Evolutionary conservation across 768 basidiomycete species (phyloP).

Genomic region (Clitopilus hobsonii): DNA sequence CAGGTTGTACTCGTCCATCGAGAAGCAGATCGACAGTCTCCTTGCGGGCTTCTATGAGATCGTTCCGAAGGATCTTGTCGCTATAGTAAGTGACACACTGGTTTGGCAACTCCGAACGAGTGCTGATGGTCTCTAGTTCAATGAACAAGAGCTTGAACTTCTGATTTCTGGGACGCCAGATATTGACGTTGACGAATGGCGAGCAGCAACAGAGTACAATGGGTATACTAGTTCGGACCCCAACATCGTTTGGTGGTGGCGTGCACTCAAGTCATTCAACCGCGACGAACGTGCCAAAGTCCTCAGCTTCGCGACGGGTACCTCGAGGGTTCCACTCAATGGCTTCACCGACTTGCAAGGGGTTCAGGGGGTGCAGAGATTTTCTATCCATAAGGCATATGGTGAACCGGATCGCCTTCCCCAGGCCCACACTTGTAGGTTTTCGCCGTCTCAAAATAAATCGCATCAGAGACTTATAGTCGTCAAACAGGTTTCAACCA

Average conservation of each 20-base stretch:
- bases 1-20: constrained; percentile 88
- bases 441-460: neutral
- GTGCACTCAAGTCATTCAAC: constrained; percentile 94
- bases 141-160: constrained; percentile 90
- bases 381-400: constrained; percentile 94
- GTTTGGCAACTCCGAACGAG: neutral
- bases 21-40: constrained; percentile 90
- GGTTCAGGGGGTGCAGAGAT: constrained; percentile 89
- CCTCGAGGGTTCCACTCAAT: constrained; percentile 88
- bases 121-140: constrained; percentile 53
- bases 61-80: constrained; percentile 92
- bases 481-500: constrained; percentile 76
- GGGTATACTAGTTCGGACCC: constrained; percentile 87
- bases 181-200: constrained; percentile 98
- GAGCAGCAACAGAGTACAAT: constrained; percentile 86
- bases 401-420: constrained; percentile 81
- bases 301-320: constrained; percentile 92
- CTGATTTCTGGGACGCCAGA: constrained; percentile 97
- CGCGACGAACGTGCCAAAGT: constrained; percentile 97
- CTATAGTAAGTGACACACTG: constrained; percentile 60
- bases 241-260: constrained; percentile 99
- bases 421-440: constrained; percentile 86
- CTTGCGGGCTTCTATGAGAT: constrained; percentile 94
- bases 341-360: constrained; percentile 96
- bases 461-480: constrained; percentile 5